These are phyloP conservation scores for Hygrocybe coccinea DNA, from an alignment of 768 basidiomycete genomes.

Conservation along the genomic window DNA sequence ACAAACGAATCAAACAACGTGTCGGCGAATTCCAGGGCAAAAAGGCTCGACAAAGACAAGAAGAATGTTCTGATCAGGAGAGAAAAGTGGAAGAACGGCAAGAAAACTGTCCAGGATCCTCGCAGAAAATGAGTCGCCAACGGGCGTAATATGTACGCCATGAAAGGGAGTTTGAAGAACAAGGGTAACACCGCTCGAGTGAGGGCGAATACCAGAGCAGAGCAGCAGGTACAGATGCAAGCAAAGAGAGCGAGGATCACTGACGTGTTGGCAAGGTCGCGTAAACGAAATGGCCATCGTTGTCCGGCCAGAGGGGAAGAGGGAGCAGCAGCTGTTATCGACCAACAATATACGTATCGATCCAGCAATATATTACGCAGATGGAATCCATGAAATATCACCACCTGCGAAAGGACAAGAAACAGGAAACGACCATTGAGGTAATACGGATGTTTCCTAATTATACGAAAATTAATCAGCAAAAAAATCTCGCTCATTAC, in stretches of 20 bases:
- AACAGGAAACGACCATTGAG: conserved; percentile 67
- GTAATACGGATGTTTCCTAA: conserved; percentile 72
- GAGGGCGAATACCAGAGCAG: conserved; percentile 44
- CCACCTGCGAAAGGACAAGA: conserved; percentile 49
- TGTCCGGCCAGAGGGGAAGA: no score
- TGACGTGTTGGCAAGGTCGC: conserved; percentile 20
- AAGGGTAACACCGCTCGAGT: conserved; percentile 48
- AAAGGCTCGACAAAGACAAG: conserved; percentile 47
- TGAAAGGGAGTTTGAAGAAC: conserved; percentile 49
- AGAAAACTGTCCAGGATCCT: conserved; percentile 49
- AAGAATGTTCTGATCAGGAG: conserved; percentile 47
- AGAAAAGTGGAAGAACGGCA: conserved; percentile 44
- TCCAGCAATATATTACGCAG: conserved; percentile 61
- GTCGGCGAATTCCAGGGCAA: conserved; percentile 62
- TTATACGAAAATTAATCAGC: background rate
- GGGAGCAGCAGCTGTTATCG: background rate
- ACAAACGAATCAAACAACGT: conserved; percentile 55
- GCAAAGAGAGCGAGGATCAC: conserved; percentile 34
- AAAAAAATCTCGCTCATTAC: no score
- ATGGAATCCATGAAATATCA: conserved; percentile 43
- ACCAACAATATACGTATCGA: conserved; percentile 43
- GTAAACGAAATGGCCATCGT: conserved; percentile 11
- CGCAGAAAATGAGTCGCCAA: conserved; percentile 61
- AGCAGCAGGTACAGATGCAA: conserved; percentile 37
- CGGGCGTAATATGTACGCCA: conserved; percentile 49